Evolutionary conservation across 768 basidiomycete species (phyloP).

Genomic region (Boletus subcaerulescens): DNA sequence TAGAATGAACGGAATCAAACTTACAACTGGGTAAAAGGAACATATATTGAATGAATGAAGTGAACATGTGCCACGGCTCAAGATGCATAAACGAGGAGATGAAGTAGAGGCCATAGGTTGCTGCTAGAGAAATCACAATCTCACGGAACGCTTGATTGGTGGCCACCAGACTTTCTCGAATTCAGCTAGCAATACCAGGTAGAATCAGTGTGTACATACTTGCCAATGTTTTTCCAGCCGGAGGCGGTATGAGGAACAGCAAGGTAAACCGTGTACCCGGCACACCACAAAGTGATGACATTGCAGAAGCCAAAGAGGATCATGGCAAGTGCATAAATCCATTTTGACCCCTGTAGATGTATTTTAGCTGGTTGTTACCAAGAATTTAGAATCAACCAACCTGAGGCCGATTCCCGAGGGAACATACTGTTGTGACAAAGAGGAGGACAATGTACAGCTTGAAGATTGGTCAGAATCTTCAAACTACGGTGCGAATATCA

Average conservation of each 20-base stretch:
- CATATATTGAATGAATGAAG: conserved; percentile 88
- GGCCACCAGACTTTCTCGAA: conserved; percentile 48
- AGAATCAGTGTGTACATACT: conserved; percentile 44
- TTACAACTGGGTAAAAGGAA: conserved; percentile 78
- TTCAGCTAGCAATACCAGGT: conserved; percentile 23
- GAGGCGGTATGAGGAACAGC: conserved; percentile 71
- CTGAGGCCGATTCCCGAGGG: conserved; percentile 88
- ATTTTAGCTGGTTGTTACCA: conserved; percentile 1
- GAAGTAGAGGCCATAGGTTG: conserved; percentile 83
- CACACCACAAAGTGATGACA: conserved; percentile 82
- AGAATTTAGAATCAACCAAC: conserved; percentile 19
- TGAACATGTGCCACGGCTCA: conserved; percentile 98
- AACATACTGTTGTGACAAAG: conserved; percentile 81
- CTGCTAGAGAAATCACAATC: conserved; percentile 76
- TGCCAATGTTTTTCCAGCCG: conserved; percentile 70
- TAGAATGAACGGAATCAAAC: conserved; percentile 19
- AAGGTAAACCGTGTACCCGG: conserved; percentile 85
- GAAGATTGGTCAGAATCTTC: conserved; percentile 20
- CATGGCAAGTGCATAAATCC: conserved; percentile 76
- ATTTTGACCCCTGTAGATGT: conserved; percentile 67
- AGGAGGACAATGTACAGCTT: conserved; percentile 82
- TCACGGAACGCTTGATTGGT: conserved; percentile 73
- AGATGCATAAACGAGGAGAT: conserved; percentile 83
- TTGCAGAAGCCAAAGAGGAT: conserved; percentile 77
- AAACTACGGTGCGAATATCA: not conserved